Evolutionary conservation across 2,329 filamentous ascomycete genomes (phyloP), one percentile per base, ranked within the genome.

Genomic region (Diaporthe sp.): DNA sequence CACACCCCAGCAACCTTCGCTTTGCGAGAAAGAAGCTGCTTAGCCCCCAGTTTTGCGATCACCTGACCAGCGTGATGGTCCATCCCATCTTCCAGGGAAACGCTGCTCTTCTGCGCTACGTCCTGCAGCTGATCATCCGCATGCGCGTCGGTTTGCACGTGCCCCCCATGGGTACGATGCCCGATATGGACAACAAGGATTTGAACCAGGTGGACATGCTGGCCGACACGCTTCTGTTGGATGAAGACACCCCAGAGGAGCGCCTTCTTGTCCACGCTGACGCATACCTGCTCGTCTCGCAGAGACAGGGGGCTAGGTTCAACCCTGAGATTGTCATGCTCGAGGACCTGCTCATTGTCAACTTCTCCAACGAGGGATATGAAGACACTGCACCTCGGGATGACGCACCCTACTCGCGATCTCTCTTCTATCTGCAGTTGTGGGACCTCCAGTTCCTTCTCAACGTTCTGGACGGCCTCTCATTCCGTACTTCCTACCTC

Each of bases 1-100:
- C 57, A 13, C 69, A 72, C 25, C 69, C 57, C 2, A 50, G 13
- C 19, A 33, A n/a, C 19, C 28, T 40, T 12, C n/a, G 69, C 7
- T 13, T 28, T 6, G 1, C 33, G 1, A 50, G 69, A 30, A 50
- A 60, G n/a, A 72, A 54, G 45, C 30, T 50, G 10, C 25, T 72
- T 4, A 64, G 45, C 35, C 33, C 69, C 0, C 17, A n/a, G 7
- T 72, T 47, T 30, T 72, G 69, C 17, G 55, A 72, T 12, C 10
- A n/a, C n/a, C 19, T 72, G 57, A 42, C 42, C 12, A 33, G 13
- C 25, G 17, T 64, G 2, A 10, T 72, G 45, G 25, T 72, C 25
- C 69, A 72, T 4, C 69, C 69, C 7, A 42, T 72, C 10, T 72
- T 72, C 33, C 57, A 64, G 35, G 57, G 45, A 17, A n/a, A 72